Base-by-base conservation (phyloP, 257 asterid species). In the Cordia subcordata region DNA sequence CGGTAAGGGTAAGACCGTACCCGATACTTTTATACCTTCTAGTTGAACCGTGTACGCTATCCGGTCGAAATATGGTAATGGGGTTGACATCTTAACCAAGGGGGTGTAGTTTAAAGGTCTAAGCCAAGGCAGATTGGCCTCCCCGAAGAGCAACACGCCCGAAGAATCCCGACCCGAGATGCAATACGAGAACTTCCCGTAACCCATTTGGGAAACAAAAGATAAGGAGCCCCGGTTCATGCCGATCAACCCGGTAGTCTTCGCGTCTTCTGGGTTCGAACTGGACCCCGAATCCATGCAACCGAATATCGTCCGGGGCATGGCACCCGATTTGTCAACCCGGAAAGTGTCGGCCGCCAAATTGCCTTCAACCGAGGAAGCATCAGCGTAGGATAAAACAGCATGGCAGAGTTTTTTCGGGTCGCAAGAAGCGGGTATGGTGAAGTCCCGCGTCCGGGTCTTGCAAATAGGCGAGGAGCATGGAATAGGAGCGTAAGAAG, bases 221-320 rank as follows among this genome's bases (percentile, higher is more conserved):
- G 96, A 88, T 13, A 88, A 63, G 1, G 81, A 55, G n/a, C 96
- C 96, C 13, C 84, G 81, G 77, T 88, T 88, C 95, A 88, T 73
- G 0, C 95, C 96, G 50, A 88, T 53, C 8, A 88, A 58, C 4
- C 96, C 95, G 39, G 88, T 78, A 0, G 82, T 72, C 49, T 19
- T 76, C 0, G 76, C 56, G 33, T 88, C 96, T 21, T 85, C 91
- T 33, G 85, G 88, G 68, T 71, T 83, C 4, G 95, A 74, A 2
- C 85, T 83, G 0, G 85, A 78, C 8, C 79, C 71, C 16, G 77
- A 1, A 40, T 86, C 88, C 94, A 88, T 88, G 75, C 96, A 86
- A 70, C 95, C 96, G 87, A 88, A 88, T 0, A 81, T 78, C 57
- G 74, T 40, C 4, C 75, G 73, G 49, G 87, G 56, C 12, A 42